Percentiles rank a stretch among this genome's conserved stretches.
phyloP scores from a whole-genome alignment of 345 rosid species.

The Linum tenue region DNA sequence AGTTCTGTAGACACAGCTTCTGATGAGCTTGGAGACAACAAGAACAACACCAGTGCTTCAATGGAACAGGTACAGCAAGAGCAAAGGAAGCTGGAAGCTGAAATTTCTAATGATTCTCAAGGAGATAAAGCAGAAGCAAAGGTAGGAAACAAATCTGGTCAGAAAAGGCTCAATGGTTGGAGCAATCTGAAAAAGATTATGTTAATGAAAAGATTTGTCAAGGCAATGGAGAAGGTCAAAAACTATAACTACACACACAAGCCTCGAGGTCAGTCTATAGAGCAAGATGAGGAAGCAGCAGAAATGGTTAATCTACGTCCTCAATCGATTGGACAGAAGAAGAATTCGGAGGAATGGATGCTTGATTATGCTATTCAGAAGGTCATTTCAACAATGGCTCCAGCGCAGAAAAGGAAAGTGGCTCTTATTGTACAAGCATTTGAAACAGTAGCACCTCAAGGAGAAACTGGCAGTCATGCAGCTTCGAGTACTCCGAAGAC shows the following conservation, averaged over 20 bases:
- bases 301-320: constrained; percentile 4
- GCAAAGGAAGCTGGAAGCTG: constrained; percentile 10
- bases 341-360: constrained; percentile 10
- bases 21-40: constrained; percentile 15
- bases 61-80: constrained; percentile 6
- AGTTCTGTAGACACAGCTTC: constrained; percentile 18
- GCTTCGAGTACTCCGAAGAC: constrained; percentile 27
- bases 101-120: constrained; percentile 5
- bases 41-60: no score
- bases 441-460: constrained; percentile 15
- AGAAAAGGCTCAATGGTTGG: constrained; percentile 57
- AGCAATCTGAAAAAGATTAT: constrained; percentile 68
- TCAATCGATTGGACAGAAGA: not conserved
- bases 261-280: constrained; percentile 30
- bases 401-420: constrained; percentile 10
- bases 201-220: constrained; percentile 67
- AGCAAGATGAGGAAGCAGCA: constrained; percentile 19
- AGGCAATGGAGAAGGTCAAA: constrained; percentile 58
- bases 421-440: constrained; percentile 9
- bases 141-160: constrained; percentile 20
- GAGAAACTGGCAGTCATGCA: constrained; percentile 24
- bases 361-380: constrained; percentile 10
- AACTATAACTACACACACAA: constrained; percentile 38
- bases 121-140: constrained; percentile 27
- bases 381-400: constrained; percentile 6